Evolutionary conservation across 1,284 basidiomycete species (phyloP).

Genomic region (Tetrapyrgos nigripes): DNA sequence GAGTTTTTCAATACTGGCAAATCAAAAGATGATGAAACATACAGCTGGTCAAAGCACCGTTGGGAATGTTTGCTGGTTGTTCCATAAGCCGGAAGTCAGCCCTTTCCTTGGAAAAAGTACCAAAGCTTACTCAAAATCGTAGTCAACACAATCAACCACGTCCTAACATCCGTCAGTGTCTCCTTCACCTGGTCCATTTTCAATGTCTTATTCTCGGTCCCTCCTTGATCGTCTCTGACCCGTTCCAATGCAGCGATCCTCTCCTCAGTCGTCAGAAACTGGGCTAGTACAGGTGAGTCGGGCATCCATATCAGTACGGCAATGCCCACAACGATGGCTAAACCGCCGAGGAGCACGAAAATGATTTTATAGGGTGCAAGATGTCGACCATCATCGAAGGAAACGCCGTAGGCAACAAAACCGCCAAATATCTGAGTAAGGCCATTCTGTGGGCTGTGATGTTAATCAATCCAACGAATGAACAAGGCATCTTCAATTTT

Average conservation of each 20-base stretch:
- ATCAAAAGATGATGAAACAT: slow-evolving; percentile 27
- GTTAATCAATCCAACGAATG: background rate
- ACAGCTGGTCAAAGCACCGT: slow-evolving; percentile 72
- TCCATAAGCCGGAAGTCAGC: too few species aligned
- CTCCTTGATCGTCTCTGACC: slow-evolving; percentile 70
- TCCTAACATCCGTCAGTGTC: slow-evolving; percentile 63
- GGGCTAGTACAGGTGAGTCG: slow-evolving; percentile 69
- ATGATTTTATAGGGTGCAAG: slow-evolving; percentile 68
- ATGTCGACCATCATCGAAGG: slow-evolving; percentile 54
- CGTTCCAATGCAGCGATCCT: slow-evolving; percentile 69
- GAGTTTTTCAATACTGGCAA: too few species aligned
- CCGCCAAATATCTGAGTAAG: slow-evolving; percentile 70
- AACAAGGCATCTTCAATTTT: background rate
- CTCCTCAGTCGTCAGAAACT: slow-evolving; percentile 63
- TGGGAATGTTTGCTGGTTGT: slow-evolving; percentile 68
- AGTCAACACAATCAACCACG: slow-evolving; percentile 67
- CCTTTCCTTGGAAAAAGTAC: background rate
- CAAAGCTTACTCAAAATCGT: slow-evolving; percentile 54
- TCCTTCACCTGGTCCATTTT: slow-evolving; percentile 68
- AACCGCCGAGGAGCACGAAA: slow-evolving; percentile 63
- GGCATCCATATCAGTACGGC: slow-evolving; percentile 67
- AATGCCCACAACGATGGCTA: slow-evolving; percentile 66
- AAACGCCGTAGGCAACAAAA: slow-evolving; percentile 70
- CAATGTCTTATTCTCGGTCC: slow-evolving; percentile 64
- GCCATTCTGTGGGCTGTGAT: slow-evolving; percentile 49